phyloP scores from a whole-genome alignment of 176 grass and related monocot species.

The Ananas comosus region DNA sequence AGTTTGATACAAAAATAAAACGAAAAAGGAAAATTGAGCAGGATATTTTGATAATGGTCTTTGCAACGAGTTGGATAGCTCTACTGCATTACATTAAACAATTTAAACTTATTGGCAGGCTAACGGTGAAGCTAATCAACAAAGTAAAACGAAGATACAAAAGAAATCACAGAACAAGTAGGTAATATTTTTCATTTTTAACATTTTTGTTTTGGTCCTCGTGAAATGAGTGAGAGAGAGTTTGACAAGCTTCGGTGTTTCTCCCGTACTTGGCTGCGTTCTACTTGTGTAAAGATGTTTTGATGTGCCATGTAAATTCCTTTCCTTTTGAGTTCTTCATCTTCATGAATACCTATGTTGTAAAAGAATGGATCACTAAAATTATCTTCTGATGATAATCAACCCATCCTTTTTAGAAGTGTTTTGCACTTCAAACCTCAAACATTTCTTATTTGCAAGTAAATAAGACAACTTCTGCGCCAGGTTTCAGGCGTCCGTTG shows the following conservation, averaged over 20 bases:
- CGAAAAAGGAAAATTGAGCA: too few species aligned
- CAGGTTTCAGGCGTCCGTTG: too few species aligned
- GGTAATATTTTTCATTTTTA: neutral
- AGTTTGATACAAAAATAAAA: too few species aligned
- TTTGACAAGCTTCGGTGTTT: neutral
- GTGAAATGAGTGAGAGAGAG: neutral
- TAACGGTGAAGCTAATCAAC: constrained; percentile 19
- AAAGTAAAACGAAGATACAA: constrained; percentile 33
- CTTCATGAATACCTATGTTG: neutral
- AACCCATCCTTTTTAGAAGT: too few species aligned
- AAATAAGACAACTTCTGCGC: too few species aligned
- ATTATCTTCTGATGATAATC: too few species aligned
- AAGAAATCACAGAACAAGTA: constrained; percentile 32
- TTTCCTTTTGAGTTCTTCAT: neutral
- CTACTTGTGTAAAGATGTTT: neutral
- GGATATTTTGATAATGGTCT: neutral
- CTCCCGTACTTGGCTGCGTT: neutral
- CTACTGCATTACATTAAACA: neutral
- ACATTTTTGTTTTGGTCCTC: neutral
- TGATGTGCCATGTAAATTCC: neutral
- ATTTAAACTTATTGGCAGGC: constrained; percentile 26
- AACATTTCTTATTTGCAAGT: too few species aligned
- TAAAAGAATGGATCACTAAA: neutral
- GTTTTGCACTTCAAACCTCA: too few species aligned
- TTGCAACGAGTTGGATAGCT: neutral